Evolutionary conservation across 2,329 filamentous ascomycete species (phyloP).

Genomic region (Penicillium polonicum): DNA sequence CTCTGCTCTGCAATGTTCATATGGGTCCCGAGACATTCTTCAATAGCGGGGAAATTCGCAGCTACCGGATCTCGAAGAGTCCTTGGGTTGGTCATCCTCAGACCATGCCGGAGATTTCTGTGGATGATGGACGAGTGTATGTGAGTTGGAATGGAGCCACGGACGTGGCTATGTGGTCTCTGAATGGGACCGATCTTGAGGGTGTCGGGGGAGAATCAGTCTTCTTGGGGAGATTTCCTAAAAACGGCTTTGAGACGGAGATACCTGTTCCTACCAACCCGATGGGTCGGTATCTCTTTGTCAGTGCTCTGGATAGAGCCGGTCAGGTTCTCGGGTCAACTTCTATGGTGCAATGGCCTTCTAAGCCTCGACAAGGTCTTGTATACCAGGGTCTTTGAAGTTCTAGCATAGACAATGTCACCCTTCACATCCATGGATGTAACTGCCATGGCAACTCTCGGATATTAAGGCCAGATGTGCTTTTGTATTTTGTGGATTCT

Average conservation of each 20-base stretch:
- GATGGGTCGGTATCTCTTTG: not conserved
- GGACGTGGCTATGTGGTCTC: conserved; percentile 16
- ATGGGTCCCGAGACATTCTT: no score
- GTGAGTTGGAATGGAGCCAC: conserved; percentile 47
- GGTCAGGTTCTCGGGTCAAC: not conserved
- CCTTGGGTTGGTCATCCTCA: no score
- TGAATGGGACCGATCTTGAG: not conserved
- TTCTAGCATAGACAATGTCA: not conserved
- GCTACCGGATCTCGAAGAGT: no score
- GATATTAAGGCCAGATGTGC: not conserved
- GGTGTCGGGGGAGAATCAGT: not conserved
- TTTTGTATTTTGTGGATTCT: no score
- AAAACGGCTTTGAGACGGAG: not conserved
- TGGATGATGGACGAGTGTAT: conserved; percentile 35
- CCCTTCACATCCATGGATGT: no score
- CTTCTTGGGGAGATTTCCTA: not conserved
- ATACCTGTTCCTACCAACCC: not conserved
- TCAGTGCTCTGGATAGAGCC: not conserved
- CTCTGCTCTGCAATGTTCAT: no score
- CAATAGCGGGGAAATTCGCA: no score
- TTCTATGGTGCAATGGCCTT: not conserved
- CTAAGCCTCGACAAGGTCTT: not conserved
- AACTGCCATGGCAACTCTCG: not conserved
- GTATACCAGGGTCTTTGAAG: not conserved
- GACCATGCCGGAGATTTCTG: conserved; percentile 13